A percentile compares a stretch with the other conserved stretches of the same genome.
phyloP scores from a whole-genome alignment of 2,329 filamentous ascomycete species.

The Hypomyces rosellus region DNA sequence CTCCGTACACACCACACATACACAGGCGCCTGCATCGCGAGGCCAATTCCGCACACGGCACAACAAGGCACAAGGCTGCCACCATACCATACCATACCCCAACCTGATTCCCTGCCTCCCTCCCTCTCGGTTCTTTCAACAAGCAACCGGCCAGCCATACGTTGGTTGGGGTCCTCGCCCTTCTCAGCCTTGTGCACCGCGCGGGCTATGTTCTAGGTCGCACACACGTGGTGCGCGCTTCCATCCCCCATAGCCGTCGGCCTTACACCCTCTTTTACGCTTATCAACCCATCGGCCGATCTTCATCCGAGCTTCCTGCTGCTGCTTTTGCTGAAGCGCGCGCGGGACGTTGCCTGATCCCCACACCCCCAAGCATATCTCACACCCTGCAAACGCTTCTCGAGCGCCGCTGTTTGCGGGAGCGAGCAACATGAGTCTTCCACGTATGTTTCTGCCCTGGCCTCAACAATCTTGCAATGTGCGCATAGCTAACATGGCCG shows the following conservation, averaged over 20 bases:
- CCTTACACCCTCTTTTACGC: too few relatives aligned
- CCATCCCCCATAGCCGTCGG: conserved; percentile 1
- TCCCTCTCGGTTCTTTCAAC: neutral
- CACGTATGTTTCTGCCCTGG: conserved; percentile 15
- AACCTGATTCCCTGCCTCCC: neutral
- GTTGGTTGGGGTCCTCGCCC: neutral
- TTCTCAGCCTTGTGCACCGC: neutral
- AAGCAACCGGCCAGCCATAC: neutral
- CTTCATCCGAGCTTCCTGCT: neutral
- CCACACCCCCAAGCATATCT: neutral
- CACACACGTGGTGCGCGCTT: conserved; percentile 10
- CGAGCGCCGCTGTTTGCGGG: neutral
- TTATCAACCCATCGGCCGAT: neutral
- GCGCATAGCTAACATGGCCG: neutral
- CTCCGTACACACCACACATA: neutral
- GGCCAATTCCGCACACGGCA: neutral
- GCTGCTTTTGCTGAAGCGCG: neutral
- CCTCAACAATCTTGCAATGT: neutral
- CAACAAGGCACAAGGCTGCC: neutral
- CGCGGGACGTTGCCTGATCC: neutral
- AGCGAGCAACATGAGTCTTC: conserved; percentile 17
- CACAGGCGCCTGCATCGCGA: neutral
- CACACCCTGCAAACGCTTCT: neutral
- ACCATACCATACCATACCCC: neutral
- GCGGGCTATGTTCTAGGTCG: conserved; percentile 15